Conservation (phyloP, 345 rosid species). For the rapeseed (Brassica napus) region Da-Ae NC_063442.1:10004001-10004500, state of each 20-base stretch:
- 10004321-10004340: neutral
- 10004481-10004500: neutral
- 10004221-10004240: slow-evolving; percentile 5
- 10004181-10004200: slow-evolving; percentile 32
- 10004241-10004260: neutral
- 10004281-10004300: neutral
- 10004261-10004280: slow-evolving; percentile 1
- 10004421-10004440: neutral
- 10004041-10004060: slow-evolving; percentile 7
- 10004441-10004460: neutral
- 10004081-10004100: neutral
- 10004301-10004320: neutral
- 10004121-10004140: slow-evolving; percentile 17
- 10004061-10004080: slow-evolving; percentile 25
- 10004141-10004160: slow-evolving; percentile 13
- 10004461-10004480: neutral
- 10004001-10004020: neutral
- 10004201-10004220: slow-evolving; percentile 1
- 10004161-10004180: slow-evolving; percentile 27
- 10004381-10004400: neutral
- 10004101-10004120: slow-evolving; percentile 12
- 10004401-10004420: neutral
- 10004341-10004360: neutral
- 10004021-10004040: slow-evolving; percentile 15
- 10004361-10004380: neutral